A percentile compares a stretch with the other conserved stretches of the same genome.
phyloP scores from a whole-genome alignment of 176 grass and related monocot genomes.

The Pontederia paniculata region DNA sequence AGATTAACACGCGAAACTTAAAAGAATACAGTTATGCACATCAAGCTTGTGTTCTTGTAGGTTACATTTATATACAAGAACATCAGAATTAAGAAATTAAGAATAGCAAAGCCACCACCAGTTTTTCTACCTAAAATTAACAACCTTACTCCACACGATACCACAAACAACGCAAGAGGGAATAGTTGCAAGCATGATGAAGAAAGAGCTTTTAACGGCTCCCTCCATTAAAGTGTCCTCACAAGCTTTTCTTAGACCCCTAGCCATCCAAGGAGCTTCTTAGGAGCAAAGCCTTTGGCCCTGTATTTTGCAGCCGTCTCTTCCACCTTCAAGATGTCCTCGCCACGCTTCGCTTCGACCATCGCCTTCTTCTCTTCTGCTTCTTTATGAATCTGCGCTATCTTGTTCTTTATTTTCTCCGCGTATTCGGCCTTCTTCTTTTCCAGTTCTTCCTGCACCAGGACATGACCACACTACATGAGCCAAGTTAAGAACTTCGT shows the following conservation, averaged over 20 bases:
- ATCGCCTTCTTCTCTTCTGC: slow-evolving; percentile 56
- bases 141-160: neutral
- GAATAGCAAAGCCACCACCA: neutral
- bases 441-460: slow-evolving; percentile 49
- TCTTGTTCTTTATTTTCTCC: slow-evolving; percentile 50
- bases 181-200: neutral
- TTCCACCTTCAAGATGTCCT: slow-evolving; percentile 39
- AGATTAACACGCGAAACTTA: neutral
- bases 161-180: neutral
- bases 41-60: neutral
- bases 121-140: no score
- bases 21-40: neutral
- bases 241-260: slow-evolving; percentile 17
- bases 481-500: no score
- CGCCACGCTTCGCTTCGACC: slow-evolving; percentile 27
- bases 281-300: slow-evolving; percentile 33
- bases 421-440: slow-evolving; percentile 39
- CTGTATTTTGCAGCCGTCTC: slow-evolving; percentile 40
- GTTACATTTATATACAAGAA: neutral
- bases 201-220: slow-evolving; percentile 2
- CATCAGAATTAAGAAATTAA: neutral
- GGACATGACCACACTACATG: no score
- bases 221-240: neutral
- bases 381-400: slow-evolving; percentile 29
- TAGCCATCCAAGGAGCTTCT: slow-evolving; percentile 28